Base-by-base conservation (phyloP, 164 flowering plant genomes). In the Litsea cubeba region DNA sequence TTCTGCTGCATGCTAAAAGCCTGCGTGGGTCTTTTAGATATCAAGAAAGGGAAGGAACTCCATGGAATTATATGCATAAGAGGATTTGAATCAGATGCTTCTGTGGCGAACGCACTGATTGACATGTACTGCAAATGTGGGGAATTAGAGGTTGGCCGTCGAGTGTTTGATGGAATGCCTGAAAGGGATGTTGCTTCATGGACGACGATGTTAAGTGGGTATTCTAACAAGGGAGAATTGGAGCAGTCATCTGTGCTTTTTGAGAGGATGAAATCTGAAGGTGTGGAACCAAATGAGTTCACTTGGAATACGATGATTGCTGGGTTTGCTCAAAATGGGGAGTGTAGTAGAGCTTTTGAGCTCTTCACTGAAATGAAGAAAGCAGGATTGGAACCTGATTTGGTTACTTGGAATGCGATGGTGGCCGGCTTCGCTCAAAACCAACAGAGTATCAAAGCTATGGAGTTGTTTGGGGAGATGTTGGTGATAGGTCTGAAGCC, bases 171-270 rank as follows among this genome's bases (percentile, higher is more conserved):
- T 66, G 50, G 68, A 76, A 87, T 90, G 91, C 24, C 57, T 17
- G 40, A 74, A 2, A 76, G 77, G 65, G 81, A 81, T 72, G 78
- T 81, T 23, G 81, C 83, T 49, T 79, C 94, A 2, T 90, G 97
- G 92, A 92, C 95, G 3, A 79, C 82, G 1, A 85, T 89, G 89
- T 85, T 91, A 64, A 87, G 82, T 79, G 91, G 91, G 67, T 87
- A 82, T 72, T 79, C 81, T 54, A 79, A 80, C 50, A 67, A 51
- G 1, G 85, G 85, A 14, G 68, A 77, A 60, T 78, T 84, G 14
- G 79, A 80, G 10, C 62, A 72, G 20, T 71, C 79, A 0, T 14
- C 17, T 12, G 6, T 12, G 26, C 83, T 81, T 30, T 78, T 81
- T 17, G 51, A 76, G 77, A 30, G 50, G 65, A 81, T 81, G 84